phyloP scores from a whole-genome alignment of 176 grass and related monocot species.

The Phragmites australis region DNA sequence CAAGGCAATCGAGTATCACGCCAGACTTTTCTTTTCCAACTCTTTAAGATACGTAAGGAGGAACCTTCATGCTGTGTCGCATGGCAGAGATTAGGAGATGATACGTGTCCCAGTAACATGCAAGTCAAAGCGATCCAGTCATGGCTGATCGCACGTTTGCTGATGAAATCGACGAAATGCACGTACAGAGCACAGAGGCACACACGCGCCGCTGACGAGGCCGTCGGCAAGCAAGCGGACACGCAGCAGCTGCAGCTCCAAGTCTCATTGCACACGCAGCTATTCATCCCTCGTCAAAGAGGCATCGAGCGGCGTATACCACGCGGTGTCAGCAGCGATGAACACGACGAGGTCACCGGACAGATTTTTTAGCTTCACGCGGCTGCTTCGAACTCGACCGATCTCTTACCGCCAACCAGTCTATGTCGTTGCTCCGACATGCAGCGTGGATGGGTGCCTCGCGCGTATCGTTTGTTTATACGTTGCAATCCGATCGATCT shows the following conservation, averaged over 20 bases:
- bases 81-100: neutral
- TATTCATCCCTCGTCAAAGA: neutral
- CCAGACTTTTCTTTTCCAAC: neutral
- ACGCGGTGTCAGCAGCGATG: neutral
- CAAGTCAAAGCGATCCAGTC: conserved; percentile 4
- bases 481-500: neutral
- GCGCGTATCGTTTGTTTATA: neutral
- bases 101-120: conserved; percentile 7
- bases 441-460: neutral
- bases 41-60: neutral
- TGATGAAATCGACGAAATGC: neutral
- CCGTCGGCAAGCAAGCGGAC: conserved; percentile 31
- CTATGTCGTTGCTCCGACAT: neutral
- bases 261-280: neutral
- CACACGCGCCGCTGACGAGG: conserved; percentile 7
- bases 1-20: neutral
- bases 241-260: neutral
- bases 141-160: conserved; percentile 22
- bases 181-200: neutral
- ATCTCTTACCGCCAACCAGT: neutral
- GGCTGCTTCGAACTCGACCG: neutral
- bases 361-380: neutral
- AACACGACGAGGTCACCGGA: neutral
- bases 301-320: neutral
- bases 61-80: neutral